A percentile compares a stretch with the other conserved stretches of the same genome.
phyloP scores from a whole-genome alignment of 129 eudicot species.

The Artemisia annua region DNA sequence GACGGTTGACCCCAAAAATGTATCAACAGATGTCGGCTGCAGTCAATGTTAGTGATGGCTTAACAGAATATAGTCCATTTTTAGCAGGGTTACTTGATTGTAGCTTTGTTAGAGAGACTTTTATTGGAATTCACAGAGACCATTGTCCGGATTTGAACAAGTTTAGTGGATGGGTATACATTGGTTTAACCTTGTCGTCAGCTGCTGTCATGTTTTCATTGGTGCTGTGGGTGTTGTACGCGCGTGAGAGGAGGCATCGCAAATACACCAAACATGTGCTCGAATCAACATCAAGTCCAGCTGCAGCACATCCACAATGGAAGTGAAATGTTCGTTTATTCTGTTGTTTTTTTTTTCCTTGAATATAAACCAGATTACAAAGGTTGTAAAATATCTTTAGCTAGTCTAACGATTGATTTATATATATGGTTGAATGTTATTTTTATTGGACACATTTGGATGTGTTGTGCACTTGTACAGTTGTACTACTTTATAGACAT shows the following conservation, averaged over 20 bases:
- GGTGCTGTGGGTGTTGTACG: conserved; percentile 74
- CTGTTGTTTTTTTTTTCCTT: too few species aligned
- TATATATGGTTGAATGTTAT: background rate
- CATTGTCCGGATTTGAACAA: conserved; percentile 59
- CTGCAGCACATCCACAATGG: background rate
- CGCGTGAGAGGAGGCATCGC: conserved; percentile 64
- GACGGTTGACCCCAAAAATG: conserved; percentile 70
- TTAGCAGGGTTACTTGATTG: conserved; percentile 58
- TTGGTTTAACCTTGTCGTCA: conserved; percentile 65
- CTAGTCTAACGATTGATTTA: background rate
- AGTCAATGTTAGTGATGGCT: conserved; percentile 63
- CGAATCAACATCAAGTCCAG: conserved; percentile 31
- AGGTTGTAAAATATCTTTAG: background rate
- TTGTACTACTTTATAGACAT: background rate
- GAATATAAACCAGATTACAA: background rate
- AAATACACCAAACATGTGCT: conserved; percentile 51
- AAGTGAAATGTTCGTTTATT: background rate
- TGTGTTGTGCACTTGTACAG: background rate
- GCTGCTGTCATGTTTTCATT: conserved; percentile 74
- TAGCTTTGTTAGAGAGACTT: conserved; percentile 63
- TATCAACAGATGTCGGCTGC: conserved; percentile 60
- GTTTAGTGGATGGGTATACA: conserved; percentile 63
- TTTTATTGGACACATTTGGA: background rate
- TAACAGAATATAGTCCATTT: conserved; percentile 54
- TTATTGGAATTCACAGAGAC: conserved; percentile 43